These are phyloP conservation scores for Beauveria rudraprayagi DNA, from an alignment of 2,329 filamentous ascomycete genomes.

Conservation along the genomic window DNA sequence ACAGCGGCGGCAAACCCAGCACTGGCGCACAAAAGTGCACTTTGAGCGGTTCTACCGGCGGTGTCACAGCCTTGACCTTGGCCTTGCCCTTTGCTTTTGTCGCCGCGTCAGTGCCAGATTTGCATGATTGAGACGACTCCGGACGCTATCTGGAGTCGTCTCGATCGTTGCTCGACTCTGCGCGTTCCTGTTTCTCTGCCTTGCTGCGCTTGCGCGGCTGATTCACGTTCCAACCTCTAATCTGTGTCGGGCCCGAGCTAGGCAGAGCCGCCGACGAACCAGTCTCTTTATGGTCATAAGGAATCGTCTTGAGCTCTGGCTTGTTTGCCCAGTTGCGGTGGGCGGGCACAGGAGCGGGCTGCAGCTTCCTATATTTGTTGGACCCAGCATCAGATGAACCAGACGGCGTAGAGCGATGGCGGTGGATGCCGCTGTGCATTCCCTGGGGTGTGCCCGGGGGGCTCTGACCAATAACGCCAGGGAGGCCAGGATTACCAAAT, in stretches of 20 bases:
- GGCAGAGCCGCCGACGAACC: slow-evolving; percentile 46
- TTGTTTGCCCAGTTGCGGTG: slow-evolving; percentile 40
- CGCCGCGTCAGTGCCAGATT: neutral
- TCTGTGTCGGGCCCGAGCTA: slow-evolving; percentile 46
- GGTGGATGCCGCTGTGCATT: slow-evolving; percentile 22
- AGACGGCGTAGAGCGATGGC: slow-evolving; percentile 31
- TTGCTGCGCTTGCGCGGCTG: slow-evolving; percentile 31
- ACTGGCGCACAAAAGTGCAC: slow-evolving; percentile 4
- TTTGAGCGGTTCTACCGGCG: neutral
- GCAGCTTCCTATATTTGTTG: slow-evolving; percentile 48
- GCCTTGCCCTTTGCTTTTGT: neutral
- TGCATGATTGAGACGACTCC: slow-evolving; percentile 18
- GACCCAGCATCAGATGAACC: slow-evolving; percentile 29
- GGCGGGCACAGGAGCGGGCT: slow-evolving; percentile 47
- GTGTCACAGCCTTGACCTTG: neutral
- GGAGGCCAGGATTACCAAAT: slow-evolving; percentile 25
- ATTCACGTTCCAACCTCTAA: slow-evolving; percentile 48
- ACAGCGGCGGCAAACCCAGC: slow-evolving; percentile 7
- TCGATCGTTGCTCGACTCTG: slow-evolving; percentile 25
- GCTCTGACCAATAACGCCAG: slow-evolving; percentile 25
- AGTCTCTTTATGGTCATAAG: slow-evolving; percentile 53
- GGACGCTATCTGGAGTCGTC: slow-evolving; percentile 32
- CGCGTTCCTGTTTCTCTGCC: slow-evolving; percentile 25
- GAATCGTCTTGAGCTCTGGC: slow-evolving; percentile 50
- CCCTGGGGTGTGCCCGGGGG: slow-evolving; percentile 27